Evolutionary conservation across 2,329 filamentous ascomycete species (phyloP), one percentile per base, ranked within the genome.

Genomic region (Ascochyta lentis): DNA sequence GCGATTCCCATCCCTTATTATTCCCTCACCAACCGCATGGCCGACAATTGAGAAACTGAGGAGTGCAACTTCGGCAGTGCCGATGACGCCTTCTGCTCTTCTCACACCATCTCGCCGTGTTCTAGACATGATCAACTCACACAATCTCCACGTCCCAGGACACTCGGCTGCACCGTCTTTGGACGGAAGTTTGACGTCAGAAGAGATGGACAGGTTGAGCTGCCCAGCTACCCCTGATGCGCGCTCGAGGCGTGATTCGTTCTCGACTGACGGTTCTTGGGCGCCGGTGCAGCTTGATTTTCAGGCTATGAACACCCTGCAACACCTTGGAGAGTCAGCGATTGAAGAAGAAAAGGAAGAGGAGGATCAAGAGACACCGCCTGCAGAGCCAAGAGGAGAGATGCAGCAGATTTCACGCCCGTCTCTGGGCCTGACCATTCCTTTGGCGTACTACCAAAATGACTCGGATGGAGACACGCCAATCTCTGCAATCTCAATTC

Each of bases 101-200:
- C 85, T 95, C 22, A 84, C 88, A 52, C 89, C 96, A 77, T 93
- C 90, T 4, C 90, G 90, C 4, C 86, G 86, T 16, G 86, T 89
- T 53, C 81, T 94, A 64, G 87, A 86, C 10, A 88, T 90, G 69
- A 86, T 96, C 73, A 83, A 85, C 26, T 68, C 74, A 26, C 77
- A 77, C 34, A 77, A 72, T 41, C 83, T 87, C 22, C 83, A 86
- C 43, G 82, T 94, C 3, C 92, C 92, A 1, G 88, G 86, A 33
- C 84, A 87, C 27, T 93, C 91, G 51, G 89, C 91, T 6, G 89
- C 93, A 4, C 94, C 94, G 3, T 97, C 94, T 4, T 81, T 96
- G 3, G 93, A 96, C 77, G 93, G 92, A 22, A 96, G 92, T 76
- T 79, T 95, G 67, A 89, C 87, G 8, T 96, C 93, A 2, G 93